Conservation (phyloP, 192 early-diverging fungal genomes). For the Funneliformis mosseae region DNA sequence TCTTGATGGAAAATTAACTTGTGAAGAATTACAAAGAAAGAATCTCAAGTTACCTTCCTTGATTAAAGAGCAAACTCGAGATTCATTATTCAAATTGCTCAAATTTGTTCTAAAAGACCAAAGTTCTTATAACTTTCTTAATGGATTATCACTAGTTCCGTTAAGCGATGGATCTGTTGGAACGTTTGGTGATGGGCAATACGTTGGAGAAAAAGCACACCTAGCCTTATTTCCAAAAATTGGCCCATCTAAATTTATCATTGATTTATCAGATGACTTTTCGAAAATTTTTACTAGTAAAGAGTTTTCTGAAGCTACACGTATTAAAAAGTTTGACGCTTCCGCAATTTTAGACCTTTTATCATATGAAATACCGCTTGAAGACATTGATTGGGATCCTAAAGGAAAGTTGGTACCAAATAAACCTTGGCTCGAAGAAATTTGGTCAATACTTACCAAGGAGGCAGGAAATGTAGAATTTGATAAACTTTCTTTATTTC, state of each 20-base stretch:
- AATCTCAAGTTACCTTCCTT: too few species aligned
- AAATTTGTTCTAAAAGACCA: not conserved
- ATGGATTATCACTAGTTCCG: not conserved
- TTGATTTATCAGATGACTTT: not conserved
- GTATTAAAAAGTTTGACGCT: not conserved
- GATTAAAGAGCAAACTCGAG: not conserved
- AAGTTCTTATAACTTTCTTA: not conserved
- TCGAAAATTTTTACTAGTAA: not conserved
- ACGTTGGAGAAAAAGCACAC: not conserved
- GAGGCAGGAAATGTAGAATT: not conserved
- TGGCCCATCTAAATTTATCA: not conserved
- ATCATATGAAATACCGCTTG: not conserved
- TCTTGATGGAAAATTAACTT: not conserved
- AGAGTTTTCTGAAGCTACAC: not conserved
- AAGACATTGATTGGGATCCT: not conserved
- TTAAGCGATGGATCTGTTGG: not conserved
- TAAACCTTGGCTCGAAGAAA: not conserved
- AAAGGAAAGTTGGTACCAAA: not conserved
- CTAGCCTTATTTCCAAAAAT: not conserved
- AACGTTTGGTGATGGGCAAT: not conserved
- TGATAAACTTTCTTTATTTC: not conserved
- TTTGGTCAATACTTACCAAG: not conserved
- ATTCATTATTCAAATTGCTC: not conserved
- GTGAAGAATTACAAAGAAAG: not conserved
- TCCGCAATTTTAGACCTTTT: not conserved